Base-by-base conservation (phyloP, 176 grass and related monocot genomes). In the Typha latifolia region DNA sequence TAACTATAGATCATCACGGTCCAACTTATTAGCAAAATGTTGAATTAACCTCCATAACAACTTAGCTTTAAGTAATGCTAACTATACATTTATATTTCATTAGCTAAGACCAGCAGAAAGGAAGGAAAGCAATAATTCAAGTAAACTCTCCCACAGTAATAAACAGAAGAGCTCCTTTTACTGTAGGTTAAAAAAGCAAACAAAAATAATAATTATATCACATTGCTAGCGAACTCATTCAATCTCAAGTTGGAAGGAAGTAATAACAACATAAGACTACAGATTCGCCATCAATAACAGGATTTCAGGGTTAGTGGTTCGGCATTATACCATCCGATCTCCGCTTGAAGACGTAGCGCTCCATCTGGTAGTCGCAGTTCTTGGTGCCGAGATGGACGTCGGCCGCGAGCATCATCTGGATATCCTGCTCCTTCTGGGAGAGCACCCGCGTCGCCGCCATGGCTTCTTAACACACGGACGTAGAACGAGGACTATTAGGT, bases 341-440 rank as follows among this genome's bases (percentile, higher is more conserved):
- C 66, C 93, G 83, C 78, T 92, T 89, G 73, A 75, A 92, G 74
- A 84, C 81, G 73, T 97, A 97, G 49, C 93, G 88, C 80, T 97
- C 93, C 89, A 97, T 97, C 76, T 97, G 89, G 75, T 92, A 97
- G 64, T 97, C 89, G 70, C 89, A 92, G 77, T 97, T 92, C 80
- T 92, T 97, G 62, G 93, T 92, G 74, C 93, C 93, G 9, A 97
- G 89, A 56, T 97, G 93, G 78, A 91, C 93, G 49, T 92, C 93
- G 15, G 93, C 85, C 1, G 93, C 93, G 29, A 97, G 81, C 89
- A 97, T 83, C 93, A 97, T 97, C 69, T 92, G 89, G 2, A 89
- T 82, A 72, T 97, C 93, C 77, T 84, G 85, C 83, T 92, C 88
- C 83, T 69, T 74, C 83, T 97, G 83, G 8, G 88, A 89, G 64